phyloP scores from a whole-genome alignment of 768 basidiomycete species.

The Porpolomopsis calyptriformis region DNA sequence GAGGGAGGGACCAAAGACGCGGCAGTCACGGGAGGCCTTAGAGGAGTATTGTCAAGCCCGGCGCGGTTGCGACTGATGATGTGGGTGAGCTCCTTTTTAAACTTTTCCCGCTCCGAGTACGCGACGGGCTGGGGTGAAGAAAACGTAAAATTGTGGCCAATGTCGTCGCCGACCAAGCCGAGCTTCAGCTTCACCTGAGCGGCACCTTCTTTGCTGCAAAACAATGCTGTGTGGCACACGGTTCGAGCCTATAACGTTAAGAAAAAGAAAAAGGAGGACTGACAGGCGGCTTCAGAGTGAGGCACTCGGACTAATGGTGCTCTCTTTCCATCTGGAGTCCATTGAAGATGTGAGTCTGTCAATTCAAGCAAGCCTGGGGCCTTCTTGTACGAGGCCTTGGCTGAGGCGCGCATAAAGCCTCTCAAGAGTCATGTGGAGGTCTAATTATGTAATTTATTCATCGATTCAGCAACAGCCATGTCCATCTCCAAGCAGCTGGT shows the following conservation, averaged over 20 bases:
- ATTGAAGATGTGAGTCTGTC: slow-evolving; percentile 61
- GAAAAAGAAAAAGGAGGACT: slow-evolving; percentile 19
- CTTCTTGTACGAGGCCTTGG: slow-evolving; percentile 82
- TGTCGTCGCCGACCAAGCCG: slow-evolving; percentile 54
- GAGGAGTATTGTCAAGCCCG: slow-evolving; percentile 21
- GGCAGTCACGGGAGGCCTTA: slow-evolving; percentile 21
- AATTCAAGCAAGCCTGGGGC: slow-evolving; percentile 63
- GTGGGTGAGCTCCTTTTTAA: slow-evolving; percentile 68
- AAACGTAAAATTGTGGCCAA: slow-evolving; percentile 77
- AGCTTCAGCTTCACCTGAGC: slow-evolving; percentile 73
- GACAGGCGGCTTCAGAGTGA: slow-evolving; percentile 51
- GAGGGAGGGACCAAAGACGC: slow-evolving; percentile 13
- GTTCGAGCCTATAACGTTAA: slow-evolving; percentile 10
- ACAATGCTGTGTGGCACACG: slow-evolving; percentile 44
- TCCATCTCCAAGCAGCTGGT: slow-evolving; percentile 56
- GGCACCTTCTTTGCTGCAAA: slow-evolving; percentile 78
- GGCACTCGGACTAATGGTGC: slow-evolving; percentile 54
- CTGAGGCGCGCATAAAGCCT: slow-evolving; percentile 63
- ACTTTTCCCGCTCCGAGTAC: slow-evolving; percentile 62
- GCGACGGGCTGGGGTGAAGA: slow-evolving; percentile 55
- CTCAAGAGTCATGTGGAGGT: too few species aligned
- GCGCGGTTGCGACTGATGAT: slow-evolving; percentile 69
- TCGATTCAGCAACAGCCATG: too few species aligned
- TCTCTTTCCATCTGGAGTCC: slow-evolving; percentile 66
- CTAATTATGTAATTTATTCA: too few species aligned